Base-by-base conservation (phyloP, 805 yeast genomes). In the Yarrowia keelungensis region DNA sequence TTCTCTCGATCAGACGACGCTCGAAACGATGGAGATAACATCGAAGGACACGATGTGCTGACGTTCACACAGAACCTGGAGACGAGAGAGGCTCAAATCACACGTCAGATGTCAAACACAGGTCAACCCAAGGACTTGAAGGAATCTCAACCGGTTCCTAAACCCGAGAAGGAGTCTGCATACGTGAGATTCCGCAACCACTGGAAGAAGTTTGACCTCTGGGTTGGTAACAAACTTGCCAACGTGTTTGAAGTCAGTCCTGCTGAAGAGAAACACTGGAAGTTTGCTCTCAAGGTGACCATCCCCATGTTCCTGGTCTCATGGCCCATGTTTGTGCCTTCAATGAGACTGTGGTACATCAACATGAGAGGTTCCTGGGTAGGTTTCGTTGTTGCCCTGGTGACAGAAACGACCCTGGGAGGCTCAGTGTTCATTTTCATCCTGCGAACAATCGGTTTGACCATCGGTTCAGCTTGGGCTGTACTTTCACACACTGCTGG, bases 361-460 rank as follows among this genome's bases (percentile, higher is more conserved):
- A 78, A 79, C 16, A 78, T 80, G 41, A 79, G 83, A 70, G 87
- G 86, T 50, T 76, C 83, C 1, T 84, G 87, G 87, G 80, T 83
- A 8, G 87, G 86, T 36, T 84, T 84, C 76, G 85, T 83, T 5
- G 83, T 85, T 16, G 81, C 82, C 41, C 73, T 84, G 56, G 83
- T 82, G 32, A 69, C 84, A 36, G 87, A 84, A 70, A 84, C 85
- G 0, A 82, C 85, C 7, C 80, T 84, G 15, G 87, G 87, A 14
- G 83, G 81, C 16, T 83, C 87, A 0, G 79, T 83, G 61, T 82
- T 80, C 77, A 82, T 82, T 4, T 81, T 82, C 70, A 79, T 84
- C 59, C 71, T 83, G 1, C 79, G 87, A 72, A 81, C 81, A 11
- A 80, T 83, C 16, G 86, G 87, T 26, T 82, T 83, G 10, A 72